These are phyloP conservation scores for Centrapalus pauciflorus DNA, from an alignment of 129 eudicot species.

Conservation along the genomic window DNA sequence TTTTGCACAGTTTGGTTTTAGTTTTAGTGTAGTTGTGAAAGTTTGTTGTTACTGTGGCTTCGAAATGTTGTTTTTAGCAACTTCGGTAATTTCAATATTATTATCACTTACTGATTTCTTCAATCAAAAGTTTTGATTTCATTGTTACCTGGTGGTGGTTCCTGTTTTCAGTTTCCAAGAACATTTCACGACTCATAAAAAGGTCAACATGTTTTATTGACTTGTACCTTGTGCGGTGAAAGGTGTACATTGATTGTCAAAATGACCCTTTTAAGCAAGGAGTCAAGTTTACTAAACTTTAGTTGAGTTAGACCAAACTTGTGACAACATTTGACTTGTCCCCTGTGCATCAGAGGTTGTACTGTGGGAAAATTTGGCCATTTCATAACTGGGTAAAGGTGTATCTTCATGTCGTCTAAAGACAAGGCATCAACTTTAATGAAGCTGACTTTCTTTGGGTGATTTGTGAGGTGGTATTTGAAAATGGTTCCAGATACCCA, in stretches of 20 bases:
- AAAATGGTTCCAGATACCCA: neutral
- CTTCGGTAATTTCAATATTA: conserved; percentile 18
- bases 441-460: neutral
- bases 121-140: conserved; percentile 17
- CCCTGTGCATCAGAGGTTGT: no score
- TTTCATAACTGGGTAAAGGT: no score
- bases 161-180: neutral
- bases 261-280: no score
- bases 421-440: neutral
- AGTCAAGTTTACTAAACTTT: no score
- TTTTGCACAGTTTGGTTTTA: conserved; percentile 22
- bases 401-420: no score
- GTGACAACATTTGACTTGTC: no score
- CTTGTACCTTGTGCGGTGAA: neutral
- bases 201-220: neutral
- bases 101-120: conserved; percentile 26
- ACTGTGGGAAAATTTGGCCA: no score
- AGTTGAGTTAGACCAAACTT: no score
- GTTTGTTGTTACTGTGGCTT: conserved; percentile 19
- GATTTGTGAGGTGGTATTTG: neutral
- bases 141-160: neutral
- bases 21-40: conserved; percentile 26
- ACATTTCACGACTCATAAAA: neutral
- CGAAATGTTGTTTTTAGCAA: conserved; percentile 19
- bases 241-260: no score